Percentiles rank a stretch among this genome's conserved stretches.
Conservation (phyloP, 2,329 filamentous ascomycete species). For the Cordyceps fumosorosea region DNA sequence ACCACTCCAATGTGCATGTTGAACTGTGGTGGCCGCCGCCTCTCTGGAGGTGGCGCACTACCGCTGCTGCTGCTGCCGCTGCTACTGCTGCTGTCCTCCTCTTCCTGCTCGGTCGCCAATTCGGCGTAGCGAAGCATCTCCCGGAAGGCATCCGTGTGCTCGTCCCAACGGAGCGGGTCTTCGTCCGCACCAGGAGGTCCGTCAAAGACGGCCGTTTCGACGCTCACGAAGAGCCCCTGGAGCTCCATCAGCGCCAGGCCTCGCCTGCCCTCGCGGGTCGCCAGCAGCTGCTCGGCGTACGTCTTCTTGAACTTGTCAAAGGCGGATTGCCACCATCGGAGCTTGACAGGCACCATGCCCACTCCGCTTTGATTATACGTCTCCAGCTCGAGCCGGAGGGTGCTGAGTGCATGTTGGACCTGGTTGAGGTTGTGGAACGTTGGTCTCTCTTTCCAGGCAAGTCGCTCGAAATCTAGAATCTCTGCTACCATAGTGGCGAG, state of each 20-base stretch:
- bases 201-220: slow-evolving; percentile 6
- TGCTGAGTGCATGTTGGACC: slow-evolving; percentile 2
- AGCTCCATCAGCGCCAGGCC: slow-evolving; percentile 4
- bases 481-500: neutral
- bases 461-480: slow-evolving; percentile 1
- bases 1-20: slow-evolving; percentile 12
- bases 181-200: neutral
- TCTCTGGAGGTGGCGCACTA: neutral
- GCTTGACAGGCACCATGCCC: slow-evolving; percentile 1
- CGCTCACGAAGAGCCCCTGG: neutral
- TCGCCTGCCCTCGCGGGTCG: neutral
- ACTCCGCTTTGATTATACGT: slow-evolving; percentile 3
- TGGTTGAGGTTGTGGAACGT: slow-evolving; percentile 7
- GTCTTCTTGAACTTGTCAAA: slow-evolving; percentile 1
- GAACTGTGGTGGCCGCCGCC: neutral
- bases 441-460: slow-evolving; percentile 1
- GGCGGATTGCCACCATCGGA: slow-evolving; percentile 3
- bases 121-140: slow-evolving; percentile 5
- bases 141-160: neutral
- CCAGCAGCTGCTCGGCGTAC: slow-evolving; percentile 4
- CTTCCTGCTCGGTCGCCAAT: neutral
- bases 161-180: slow-evolving; percentile 10
- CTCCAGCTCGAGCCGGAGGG: slow-evolving; percentile 9
- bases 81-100: neutral
- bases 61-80: neutral